These are phyloP conservation scores for Chlamydomonas applanata DNA, from an alignment of 139 green algal species.

Conservation along the genomic window DNA sequence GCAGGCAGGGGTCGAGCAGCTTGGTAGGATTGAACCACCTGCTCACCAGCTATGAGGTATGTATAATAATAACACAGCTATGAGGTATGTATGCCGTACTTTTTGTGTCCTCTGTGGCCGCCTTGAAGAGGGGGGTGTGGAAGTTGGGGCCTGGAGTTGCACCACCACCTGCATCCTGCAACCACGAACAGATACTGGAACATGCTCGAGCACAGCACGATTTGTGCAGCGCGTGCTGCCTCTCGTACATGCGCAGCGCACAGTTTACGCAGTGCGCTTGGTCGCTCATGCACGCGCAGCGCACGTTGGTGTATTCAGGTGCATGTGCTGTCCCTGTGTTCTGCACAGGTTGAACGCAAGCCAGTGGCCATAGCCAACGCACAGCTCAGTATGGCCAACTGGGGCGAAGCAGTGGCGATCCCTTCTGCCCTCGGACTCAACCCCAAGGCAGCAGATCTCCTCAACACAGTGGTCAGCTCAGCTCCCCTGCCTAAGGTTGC, in stretches of 20 bases:
- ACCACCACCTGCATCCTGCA: too few relatives aligned
- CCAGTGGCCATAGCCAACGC: constrained; percentile 80
- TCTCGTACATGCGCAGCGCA: background rate
- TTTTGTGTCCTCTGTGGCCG: too few relatives aligned
- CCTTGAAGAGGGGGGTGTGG: too few relatives aligned
- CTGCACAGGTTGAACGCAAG: constrained; percentile 55
- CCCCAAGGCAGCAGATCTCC: constrained; percentile 37
- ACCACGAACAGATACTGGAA: background rate
- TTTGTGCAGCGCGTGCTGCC: background rate
- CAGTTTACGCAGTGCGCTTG: background rate
- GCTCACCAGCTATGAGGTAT: constrained; percentile 69
- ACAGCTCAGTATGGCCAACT: constrained; percentile 87
- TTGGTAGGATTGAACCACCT: constrained; percentile 25
- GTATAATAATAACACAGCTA: background rate
- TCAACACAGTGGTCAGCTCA: constrained; percentile 16
- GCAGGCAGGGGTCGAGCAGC: background rate
- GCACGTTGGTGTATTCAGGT: background rate
- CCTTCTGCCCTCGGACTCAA: constrained; percentile 81
- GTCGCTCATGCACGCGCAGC: background rate
- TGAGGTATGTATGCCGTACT: too few relatives aligned
- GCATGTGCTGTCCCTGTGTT: background rate
- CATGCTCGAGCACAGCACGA: background rate
- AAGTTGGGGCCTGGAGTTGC: too few relatives aligned
- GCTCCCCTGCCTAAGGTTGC: background rate
- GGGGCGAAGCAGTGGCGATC: constrained; percentile 76